Evolutionary conservation across 495 filamentous ascomycete genomes (phyloP), one percentile per base, ranked within the genome.

Genomic region (Saxispiralis lemnorum): DNA sequence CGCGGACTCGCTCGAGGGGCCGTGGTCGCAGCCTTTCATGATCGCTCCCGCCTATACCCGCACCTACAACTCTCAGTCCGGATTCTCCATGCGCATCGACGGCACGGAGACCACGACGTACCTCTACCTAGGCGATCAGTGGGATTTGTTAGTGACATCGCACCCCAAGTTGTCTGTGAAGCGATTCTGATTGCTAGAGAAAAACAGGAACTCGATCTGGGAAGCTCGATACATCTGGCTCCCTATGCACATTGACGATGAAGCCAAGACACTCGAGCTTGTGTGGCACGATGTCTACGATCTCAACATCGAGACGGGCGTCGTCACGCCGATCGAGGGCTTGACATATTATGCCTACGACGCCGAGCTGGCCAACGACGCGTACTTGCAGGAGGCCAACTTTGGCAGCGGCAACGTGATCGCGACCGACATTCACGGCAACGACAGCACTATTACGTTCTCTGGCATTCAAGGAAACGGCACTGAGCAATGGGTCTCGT

Each of bases 161-260:
- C 24, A 4, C 24, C n/a, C n/a, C n/a, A n/a, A n/a, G n/a, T n/a
- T n/a, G n/a, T n/a, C n/a, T n/a, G n/a, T n/a, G n/a, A 28, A 4
- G 24, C 24, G 4, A 9, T 28, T 28, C 24, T 28, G 24, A 5
- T 28, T 9, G 4, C 24, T 28, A 5, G 24, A 9, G 24, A 9
- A 28, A 28, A 28, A 28, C 34, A 60, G 56, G 0, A 70, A 68
- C 49, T 66, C 65, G 0, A 51, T 68, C 7, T 70, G 67, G 67
- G 67, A 70, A 31, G 62, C 57, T 41, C 58, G 67, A 3, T 66
- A 72, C 44, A 68, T 72, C 39, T 71, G 68, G 68, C 54, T 72
- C 7, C 69, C 69, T 0, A 56, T 71, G 6, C 47, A 55, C 5
- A 66, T 70, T 30, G 39, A 47, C 31, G 48, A 51, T 28, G 17